phyloP scores from a whole-genome alignment of 2,329 filamentous ascomycete species.

The Botryotinia convoluta region DNA sequence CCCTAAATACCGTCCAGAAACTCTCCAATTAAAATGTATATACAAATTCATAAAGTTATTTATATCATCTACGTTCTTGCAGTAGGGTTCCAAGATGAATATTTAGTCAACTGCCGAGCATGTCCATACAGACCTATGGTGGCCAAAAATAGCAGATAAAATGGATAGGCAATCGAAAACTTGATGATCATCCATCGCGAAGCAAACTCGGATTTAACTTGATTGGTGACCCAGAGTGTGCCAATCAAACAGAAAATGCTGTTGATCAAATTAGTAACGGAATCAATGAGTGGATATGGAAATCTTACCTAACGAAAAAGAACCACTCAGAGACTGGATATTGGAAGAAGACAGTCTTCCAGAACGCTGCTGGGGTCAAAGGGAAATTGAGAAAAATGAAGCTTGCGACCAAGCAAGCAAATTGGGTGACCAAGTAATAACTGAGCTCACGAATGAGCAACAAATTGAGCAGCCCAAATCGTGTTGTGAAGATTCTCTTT shows the following conservation, averaged over 20 bases:
- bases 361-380: slow-evolving; percentile 40
- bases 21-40: background rate
- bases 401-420: slow-evolving; percentile 46
- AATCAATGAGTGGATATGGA: background rate
- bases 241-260: slow-evolving; percentile 44
- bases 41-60: background rate
- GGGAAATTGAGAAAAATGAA: slow-evolving; percentile 48
- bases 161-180: slow-evolving; percentile 46
- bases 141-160: slow-evolving; percentile 38
- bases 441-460: slow-evolving; percentile 46
- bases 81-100: slow-evolving; percentile 49
- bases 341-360: slow-evolving; percentile 46
- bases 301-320: slow-evolving; percentile 43
- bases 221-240: slow-evolving; percentile 47
- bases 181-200: slow-evolving; percentile 42
- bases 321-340: slow-evolving; percentile 49
- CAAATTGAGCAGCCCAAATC: slow-evolving; percentile 46
- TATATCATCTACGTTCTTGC: slow-evolving; percentile 22
- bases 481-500: slow-evolving; percentile 39
- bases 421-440: slow-evolving; percentile 50
- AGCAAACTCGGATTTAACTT: slow-evolving; percentile 47
- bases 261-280: background rate
- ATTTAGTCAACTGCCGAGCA: slow-evolving; percentile 36
- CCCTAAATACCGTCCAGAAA: background rate
- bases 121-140: slow-evolving; percentile 20